A percentile compares a stretch with the other conserved stretches of the same genome.
These are phyloP conservation scores for Suhomyces ambrosiae DNA, from an alignment of 1,139 yeast species.

Conservation along the genomic window DNA sequence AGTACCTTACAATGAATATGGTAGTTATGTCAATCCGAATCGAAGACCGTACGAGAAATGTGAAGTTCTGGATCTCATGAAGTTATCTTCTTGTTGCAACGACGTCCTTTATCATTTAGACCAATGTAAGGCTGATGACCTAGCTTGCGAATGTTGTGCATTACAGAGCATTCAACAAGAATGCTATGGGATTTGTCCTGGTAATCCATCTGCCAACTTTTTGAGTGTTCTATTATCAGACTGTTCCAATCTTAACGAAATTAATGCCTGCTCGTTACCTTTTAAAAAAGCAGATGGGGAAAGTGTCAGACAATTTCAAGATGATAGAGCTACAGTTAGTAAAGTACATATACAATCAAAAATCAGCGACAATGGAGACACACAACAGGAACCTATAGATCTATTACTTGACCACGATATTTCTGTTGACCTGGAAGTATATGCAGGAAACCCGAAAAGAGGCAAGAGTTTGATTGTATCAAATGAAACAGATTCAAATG, in stretches of 20 bases:
- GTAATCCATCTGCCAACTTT: slow-evolving; percentile 50
- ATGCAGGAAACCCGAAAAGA: too few relatives aligned
- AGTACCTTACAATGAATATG: slow-evolving; percentile 29
- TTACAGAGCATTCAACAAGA: slow-evolving; percentile 47
- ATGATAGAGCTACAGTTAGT: background rate
- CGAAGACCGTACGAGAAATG: slow-evolving; percentile 42
- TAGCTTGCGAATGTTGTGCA: slow-evolving; percentile 60
- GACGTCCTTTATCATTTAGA: slow-evolving; percentile 48
- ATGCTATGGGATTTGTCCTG: slow-evolving; percentile 53
- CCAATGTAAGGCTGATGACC: slow-evolving; percentile 53
- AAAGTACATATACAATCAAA: background rate
- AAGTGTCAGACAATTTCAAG: too few relatives aligned
- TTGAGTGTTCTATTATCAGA: slow-evolving; percentile 47
- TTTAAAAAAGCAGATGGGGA: slow-evolving; percentile 41
- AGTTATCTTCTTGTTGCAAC: slow-evolving; percentile 47
- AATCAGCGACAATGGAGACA: background rate
- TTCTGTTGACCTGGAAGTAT: too few relatives aligned
- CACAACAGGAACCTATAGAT: too few relatives aligned
- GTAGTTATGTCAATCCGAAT: slow-evolving; percentile 50
- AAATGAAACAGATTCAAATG: too few relatives aligned
- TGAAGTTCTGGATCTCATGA: slow-evolving; percentile 45
- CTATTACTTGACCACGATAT: too few relatives aligned
- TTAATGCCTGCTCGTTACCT: slow-evolving; percentile 54
- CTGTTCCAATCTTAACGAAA: slow-evolving; percentile 48
- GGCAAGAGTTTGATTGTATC: too few relatives aligned